These are phyloP conservation scores for Epichloe festucae DNA, from an alignment of 2,329 filamentous ascomycete genomes.

Conservation along the genomic window DNA sequence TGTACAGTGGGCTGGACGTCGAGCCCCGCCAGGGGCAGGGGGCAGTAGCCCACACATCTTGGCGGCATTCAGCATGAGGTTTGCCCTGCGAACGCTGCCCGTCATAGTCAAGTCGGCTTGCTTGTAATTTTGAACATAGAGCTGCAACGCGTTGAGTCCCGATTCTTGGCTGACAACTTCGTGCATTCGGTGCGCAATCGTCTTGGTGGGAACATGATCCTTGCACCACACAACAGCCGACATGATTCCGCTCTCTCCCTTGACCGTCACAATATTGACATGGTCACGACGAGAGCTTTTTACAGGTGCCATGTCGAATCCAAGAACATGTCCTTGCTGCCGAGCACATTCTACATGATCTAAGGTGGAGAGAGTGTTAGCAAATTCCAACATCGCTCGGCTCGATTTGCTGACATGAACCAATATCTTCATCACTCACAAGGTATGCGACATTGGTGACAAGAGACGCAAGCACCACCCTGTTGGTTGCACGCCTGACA, in stretches of 20 bases:
- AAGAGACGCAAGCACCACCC: constrained; percentile 68
- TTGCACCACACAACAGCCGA: constrained; percentile 86
- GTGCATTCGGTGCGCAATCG: constrained; percentile 63
- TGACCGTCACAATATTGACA: constrained; percentile 65
- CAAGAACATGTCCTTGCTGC: constrained; percentile 67
- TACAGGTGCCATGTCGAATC: constrained; percentile 80
- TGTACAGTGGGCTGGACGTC: constrained; percentile 26
- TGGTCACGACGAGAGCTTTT: constrained; percentile 73
- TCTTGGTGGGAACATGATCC: constrained; percentile 64
- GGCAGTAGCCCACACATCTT: constrained; percentile 32
- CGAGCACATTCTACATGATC: constrained; percentile 80
- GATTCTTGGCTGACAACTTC: constrained; percentile 53
- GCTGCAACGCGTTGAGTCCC: constrained; percentile 69
- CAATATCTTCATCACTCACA: constrained; percentile 22
- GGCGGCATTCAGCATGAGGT: constrained; percentile 53
- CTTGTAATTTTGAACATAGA: constrained; percentile 83
- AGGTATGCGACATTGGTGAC: constrained; percentile 55
- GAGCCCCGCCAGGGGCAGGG: constrained; percentile 21
- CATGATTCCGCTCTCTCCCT: constrained; percentile 70
- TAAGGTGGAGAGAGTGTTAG: constrained; percentile 6
- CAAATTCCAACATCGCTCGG: not conserved
- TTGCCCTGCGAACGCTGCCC: constrained; percentile 86
- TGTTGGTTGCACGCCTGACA: constrained; percentile 76
- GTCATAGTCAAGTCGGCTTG: constrained; percentile 85
- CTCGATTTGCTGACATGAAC: not conserved